Evolutionary conservation across 1,284 basidiomycete species (phyloP).

Genomic region (Puccinia hordei): DNA sequence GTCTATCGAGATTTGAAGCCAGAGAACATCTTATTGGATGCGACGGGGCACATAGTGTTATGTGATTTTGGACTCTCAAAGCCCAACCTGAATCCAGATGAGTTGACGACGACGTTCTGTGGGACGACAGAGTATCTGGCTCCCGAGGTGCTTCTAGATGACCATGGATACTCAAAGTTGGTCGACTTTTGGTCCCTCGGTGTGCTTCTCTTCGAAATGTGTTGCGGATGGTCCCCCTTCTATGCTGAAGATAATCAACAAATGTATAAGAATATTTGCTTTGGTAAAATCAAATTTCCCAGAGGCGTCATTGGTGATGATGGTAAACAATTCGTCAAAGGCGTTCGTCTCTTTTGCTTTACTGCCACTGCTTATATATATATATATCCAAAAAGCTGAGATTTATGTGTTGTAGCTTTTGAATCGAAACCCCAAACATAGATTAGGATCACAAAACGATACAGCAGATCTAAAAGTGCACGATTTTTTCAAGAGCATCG

Average conservation of each 20-base stretch:
- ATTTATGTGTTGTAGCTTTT: constrained; percentile 66
- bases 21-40: constrained; percentile 94
- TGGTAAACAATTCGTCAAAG: constrained; percentile 99
- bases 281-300: constrained; percentile 96
- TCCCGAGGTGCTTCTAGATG: constrained; percentile 96
- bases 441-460: constrained; percentile 85
- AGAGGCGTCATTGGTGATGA: constrained; percentile 95
- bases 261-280: constrained; percentile 95
- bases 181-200: constrained; percentile 95
- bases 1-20: constrained; percentile 94
- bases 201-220: constrained; percentile 70
- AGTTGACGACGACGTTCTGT: constrained; percentile 96
- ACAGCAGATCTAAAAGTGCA: constrained; percentile 94
- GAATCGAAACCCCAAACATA: constrained; percentile 95
- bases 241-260: constrained; percentile 99
- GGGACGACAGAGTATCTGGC: constrained; percentile 87
- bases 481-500: constrained; percentile 87
- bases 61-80: constrained; percentile 98
- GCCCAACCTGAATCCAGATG: constrained; percentile 86
- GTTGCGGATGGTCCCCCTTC: constrained; percentile 99
- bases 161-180: constrained; percentile 96
- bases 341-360: no score
- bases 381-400: background rate
- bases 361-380: no score
- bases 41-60: constrained; percentile 91